These are phyloP conservation scores for Hyaloscypha finlandica DNA, from an alignment of 495 filamentous ascomycete genomes.

Conservation along the genomic window DNA sequence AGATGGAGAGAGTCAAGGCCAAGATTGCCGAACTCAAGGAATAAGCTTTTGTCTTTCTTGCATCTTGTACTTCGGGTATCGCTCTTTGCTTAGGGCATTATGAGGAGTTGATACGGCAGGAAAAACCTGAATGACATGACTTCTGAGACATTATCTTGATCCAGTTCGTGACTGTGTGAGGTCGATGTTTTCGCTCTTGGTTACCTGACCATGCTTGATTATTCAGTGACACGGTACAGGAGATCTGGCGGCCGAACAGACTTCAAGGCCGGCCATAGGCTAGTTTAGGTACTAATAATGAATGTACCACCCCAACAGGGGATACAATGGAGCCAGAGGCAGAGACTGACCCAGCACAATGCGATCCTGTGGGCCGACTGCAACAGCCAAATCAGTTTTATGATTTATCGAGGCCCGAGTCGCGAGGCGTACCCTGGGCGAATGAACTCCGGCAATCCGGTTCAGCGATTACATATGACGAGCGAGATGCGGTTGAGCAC, in stretches of 20 bases:
- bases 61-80: conserved; percentile 19
- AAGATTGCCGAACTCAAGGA: conserved; percentile 78
- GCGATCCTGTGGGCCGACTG: not conserved
- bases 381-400: not conserved
- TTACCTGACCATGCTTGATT: not conserved
- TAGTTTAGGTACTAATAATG: not conserved
- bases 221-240: not conserved
- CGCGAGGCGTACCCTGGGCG: not conserved
- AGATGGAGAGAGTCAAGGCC: conserved; percentile 74
- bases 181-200: not conserved
- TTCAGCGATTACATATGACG: not conserved
- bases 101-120: conserved; percentile 25
- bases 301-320: not conserved
- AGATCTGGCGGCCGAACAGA: not conserved
- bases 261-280: not conserved
- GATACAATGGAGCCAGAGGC: not conserved
- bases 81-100: conserved; percentile 21
- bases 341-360: not conserved
- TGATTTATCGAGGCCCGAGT: not conserved
- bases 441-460: not conserved
- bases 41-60: conserved; percentile 20
- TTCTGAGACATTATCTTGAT: not conserved
- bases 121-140: conserved; percentile 8
- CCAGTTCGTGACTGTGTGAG: not conserved
- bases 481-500: not conserved